Base-by-base conservation (phyloP, 1,284 basidiomycete species). In the Cystobasidium pallidum region DNA sequence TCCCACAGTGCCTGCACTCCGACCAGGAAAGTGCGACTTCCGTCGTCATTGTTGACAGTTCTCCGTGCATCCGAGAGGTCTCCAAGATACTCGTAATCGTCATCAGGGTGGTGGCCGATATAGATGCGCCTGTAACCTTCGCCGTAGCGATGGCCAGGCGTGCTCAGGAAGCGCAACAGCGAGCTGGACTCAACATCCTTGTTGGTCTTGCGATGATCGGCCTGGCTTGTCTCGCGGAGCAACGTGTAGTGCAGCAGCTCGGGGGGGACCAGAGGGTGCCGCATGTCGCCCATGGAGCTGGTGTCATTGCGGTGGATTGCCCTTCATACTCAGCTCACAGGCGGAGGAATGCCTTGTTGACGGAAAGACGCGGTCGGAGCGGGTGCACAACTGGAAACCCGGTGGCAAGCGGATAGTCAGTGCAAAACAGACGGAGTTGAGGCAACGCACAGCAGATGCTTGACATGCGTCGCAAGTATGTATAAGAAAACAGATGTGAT, bases 121-220 rank as follows among this genome's bases (percentile, higher is more conserved):
- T 17, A 70, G 2, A 70, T 70, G 34, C 67, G 67, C 55, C 67
- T 59, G 41, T 45, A 51, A 21, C 57, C 67, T 39, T 70, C 67
- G 55, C 67, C 67, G 26, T 51, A 36, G 26, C 28, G n/a, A 54
- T 70, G 67, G 3, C 67, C 67, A 41, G 67, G 67, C 36, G n/a
- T 70, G n/a, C 43, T 70, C 39, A 61, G 58, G 47, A 61, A 58
- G 52, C 58, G 55, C 26, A 70, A 55, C 32, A 70, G 58, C 28
- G 57, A 61, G 45, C 36, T 45, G 19, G 55, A 54, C 8, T 58
- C 55, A 54, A 28, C 30, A 32, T 43, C 58, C 28, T 34, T 2
- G 32, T 30, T 49, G 43, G 47, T 17, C 39, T 6, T n/a, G 19
- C 11, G 43, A 30, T 36, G 58, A 39, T 41, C 55, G 32, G 52